phyloP scores from a whole-genome alignment of 2,329 filamentous ascomycete species.

The Diaporthe ilicicola region DNA sequence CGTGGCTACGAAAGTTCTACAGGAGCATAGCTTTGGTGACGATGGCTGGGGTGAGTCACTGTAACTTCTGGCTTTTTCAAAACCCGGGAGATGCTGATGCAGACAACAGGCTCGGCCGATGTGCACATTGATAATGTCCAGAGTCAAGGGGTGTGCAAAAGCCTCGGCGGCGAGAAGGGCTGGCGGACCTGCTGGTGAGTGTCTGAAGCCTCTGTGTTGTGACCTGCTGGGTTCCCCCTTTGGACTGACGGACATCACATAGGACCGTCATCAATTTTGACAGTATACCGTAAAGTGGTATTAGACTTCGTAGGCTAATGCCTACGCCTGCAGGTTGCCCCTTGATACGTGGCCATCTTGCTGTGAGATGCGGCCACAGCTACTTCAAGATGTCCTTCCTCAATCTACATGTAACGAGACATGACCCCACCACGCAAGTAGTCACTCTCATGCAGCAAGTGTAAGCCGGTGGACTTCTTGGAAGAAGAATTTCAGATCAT shows the following conservation, averaged over 20 bases:
- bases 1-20: slow-evolving; percentile 66
- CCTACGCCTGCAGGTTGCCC: slow-evolving; percentile 13
- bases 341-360: not conserved
- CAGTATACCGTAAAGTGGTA: slow-evolving; percentile 34
- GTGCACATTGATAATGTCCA: slow-evolving; percentile 67
- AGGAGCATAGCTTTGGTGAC: slow-evolving; percentile 56
- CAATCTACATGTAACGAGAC: not conserved
- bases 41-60: slow-evolving; percentile 55
- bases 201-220: not conserved
- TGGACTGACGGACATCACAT: slow-evolving; percentile 7
- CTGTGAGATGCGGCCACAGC: not conserved
- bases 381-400: not conserved
- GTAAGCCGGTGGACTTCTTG: slow-evolving; percentile 84
- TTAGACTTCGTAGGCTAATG: slow-evolving; percentile 22
- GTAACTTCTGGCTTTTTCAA: not conserved
- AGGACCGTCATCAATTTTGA: slow-evolving; percentile 37
- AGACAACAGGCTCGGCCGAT: slow-evolving; percentile 60
- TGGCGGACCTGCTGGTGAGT: slow-evolving; percentile 70
- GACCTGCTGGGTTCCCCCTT: not conserved
- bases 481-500: slow-evolving; percentile 93
- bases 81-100: not conserved
- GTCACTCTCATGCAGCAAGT: slow-evolving; percentile 45
- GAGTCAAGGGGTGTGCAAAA: slow-evolving; percentile 69
- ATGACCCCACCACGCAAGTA: not conserved
- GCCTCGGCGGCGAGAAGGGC: slow-evolving; percentile 62